Conservation (phyloP, 148 eudicot species). For the Pouteria glomerata region DNA sequence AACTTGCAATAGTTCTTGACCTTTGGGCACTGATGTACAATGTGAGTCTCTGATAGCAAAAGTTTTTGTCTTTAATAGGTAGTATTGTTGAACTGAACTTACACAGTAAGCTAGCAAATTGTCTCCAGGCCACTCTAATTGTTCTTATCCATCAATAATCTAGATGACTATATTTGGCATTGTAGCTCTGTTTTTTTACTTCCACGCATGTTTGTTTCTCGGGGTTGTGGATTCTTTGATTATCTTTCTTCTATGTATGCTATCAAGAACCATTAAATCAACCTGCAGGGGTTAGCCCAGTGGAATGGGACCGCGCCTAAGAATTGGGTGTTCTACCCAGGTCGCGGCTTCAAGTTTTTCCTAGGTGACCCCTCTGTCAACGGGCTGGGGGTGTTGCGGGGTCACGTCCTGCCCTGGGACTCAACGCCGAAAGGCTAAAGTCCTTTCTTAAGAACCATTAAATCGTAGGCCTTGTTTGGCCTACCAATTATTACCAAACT, state of each 20-base stretch:
- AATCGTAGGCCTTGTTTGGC: too few relatives aligned
- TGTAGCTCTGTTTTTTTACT: background rate
- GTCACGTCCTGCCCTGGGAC: too few relatives aligned
- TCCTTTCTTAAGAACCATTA: too few relatives aligned
- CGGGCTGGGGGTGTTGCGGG: too few relatives aligned
- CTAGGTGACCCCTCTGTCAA: too few relatives aligned
- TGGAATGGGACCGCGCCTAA: too few relatives aligned
- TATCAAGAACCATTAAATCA: background rate
- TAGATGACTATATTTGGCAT: background rate
- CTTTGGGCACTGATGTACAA: background rate
- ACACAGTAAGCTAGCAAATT: background rate
- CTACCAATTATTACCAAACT: too few relatives aligned
- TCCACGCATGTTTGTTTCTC: background rate
- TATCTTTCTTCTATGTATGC: background rate
- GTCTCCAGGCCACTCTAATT: background rate
- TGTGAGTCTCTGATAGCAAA: too few relatives aligned
- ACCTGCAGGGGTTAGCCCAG: too few relatives aligned
- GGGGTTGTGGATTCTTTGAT: background rate
- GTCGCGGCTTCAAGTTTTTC: too few relatives aligned
- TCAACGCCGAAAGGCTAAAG: too few relatives aligned
- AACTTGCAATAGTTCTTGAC: background rate
- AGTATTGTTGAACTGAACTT: slow-evolving; percentile 2
- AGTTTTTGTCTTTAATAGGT: background rate
- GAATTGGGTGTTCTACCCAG: too few relatives aligned
- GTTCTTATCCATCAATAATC: background rate